These are phyloP conservation scores for Alisma plantagoaquatica DNA, from an alignment of 106 monocot species.

Conservation along the genomic window DNA sequence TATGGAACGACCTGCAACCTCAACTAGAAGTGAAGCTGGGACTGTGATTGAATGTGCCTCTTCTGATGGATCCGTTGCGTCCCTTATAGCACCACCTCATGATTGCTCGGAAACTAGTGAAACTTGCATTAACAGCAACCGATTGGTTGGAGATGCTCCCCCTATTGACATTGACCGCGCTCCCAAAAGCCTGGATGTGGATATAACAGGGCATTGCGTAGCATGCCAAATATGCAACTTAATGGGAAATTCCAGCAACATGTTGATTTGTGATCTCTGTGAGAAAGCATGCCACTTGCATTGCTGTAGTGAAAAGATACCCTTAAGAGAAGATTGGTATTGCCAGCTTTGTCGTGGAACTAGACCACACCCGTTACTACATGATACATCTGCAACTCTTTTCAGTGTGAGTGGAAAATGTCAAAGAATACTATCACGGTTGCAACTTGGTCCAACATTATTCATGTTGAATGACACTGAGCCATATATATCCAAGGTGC, in stretches of 20 bases:
- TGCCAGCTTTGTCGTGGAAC: slow-evolving; percentile 1
- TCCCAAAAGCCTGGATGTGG: background rate
- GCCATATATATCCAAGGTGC: slow-evolving; percentile 31
- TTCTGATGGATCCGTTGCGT: background rate
- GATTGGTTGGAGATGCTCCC: background rate
- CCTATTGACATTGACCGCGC: background rate
- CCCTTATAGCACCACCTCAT: background rate
- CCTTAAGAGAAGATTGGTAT: slow-evolving; percentile 3
- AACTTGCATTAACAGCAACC: background rate
- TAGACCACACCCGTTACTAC: too few relatives aligned
- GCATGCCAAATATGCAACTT: background rate
- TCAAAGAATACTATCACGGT: background rate
- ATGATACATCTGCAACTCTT: background rate
- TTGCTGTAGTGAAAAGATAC: slow-evolving; percentile 1
- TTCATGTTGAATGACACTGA: slow-evolving; percentile 32
- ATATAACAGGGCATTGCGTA: background rate
- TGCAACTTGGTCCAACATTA: background rate
- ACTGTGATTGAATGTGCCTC: background rate
- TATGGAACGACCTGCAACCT: background rate
- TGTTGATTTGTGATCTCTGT: slow-evolving; percentile 11
- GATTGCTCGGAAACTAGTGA: background rate
- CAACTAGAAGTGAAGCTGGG: background rate
- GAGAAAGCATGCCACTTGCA: slow-evolving; percentile 2
- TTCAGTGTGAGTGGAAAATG: background rate
- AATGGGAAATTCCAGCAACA: background rate